These are phyloP conservation scores for Penicillium hordei DNA, from an alignment of 2,329 filamentous ascomycete genomes.

Conservation along the genomic window DNA sequence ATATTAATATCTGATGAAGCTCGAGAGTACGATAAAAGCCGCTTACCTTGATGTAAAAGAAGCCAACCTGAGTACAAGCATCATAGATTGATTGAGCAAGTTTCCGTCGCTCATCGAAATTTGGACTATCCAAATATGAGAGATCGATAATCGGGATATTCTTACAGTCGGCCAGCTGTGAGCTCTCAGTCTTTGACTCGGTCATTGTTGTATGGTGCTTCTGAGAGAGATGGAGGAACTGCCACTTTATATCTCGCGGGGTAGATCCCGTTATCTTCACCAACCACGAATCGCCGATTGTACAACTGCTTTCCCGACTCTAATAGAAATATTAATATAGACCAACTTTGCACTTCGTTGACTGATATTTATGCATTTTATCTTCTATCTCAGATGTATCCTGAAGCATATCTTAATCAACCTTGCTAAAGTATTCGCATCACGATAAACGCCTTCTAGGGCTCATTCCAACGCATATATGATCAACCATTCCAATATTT, in stretches of 20 bases:
- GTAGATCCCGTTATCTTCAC: conserved; percentile 3
- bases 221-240: not conserved
- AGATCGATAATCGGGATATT: conserved; percentile 49
- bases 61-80: conserved; percentile 43
- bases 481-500: not conserved
- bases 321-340: not conserved
- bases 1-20: not conserved
- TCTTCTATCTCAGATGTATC: not conserved
- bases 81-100: conserved; percentile 45
- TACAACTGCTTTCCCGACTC: not conserved
- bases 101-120: conserved; percentile 36
- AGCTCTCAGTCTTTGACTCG: not conserved
- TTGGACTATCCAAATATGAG: conserved; percentile 40
- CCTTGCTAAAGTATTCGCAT: not conserved
- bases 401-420: not conserved
- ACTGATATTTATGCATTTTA: not conserved
- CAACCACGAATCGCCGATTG: not conserved
- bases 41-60: conserved; percentile 45
- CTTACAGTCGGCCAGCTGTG: conserved; percentile 18
- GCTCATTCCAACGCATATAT: not conserved
- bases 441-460: not conserved
- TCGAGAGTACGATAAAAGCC: too few relatives aligned
- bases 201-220: not conserved
- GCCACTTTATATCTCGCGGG: not conserved
- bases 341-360: not conserved